Evolutionary conservation across 1,139 yeast species (phyloP), one percentile per base, ranked within the genome.

Genomic region (Magnusiomyces magnusii): DNA sequence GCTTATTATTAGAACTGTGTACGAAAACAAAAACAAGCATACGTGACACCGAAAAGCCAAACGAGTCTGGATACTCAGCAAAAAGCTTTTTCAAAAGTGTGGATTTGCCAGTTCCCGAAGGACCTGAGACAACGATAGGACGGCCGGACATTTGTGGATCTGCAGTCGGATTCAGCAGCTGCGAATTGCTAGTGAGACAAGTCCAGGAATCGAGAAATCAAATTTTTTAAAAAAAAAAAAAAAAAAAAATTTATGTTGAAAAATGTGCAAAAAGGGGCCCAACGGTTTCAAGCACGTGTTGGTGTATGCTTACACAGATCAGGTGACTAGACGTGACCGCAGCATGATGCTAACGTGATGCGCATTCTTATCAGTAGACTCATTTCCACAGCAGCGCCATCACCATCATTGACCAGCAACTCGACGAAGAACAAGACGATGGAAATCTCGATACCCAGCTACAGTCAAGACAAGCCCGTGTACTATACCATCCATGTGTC

Each of bases 91-190:
- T 91, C 72, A 93, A 80, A 61, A 93, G 79, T 19, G 99, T 93
- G 67, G 97, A 91, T 75, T 93, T 93, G 63, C 99, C 99, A 47
- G 97, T 81, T 10, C 79, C 99, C 58, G 97, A 89, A 58, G 99
- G 99, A 64, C 99, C 99, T 51, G 97, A 91, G 63, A 93, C 82
- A 64, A 93, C 98, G 66, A 93, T 86, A 60, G 98, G 98, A 76
- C 95, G 85, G 62, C 80, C 62, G 39, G 60, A 55, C 62, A 60
- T 60, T 49, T 13, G n/a, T n/a, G n/a, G n/a, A n/a, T n/a, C n/a
- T n/a, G n/a, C n/a, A n/a, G n/a, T n/a, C n/a, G n/a, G n/a, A n/a
- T n/a, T n/a, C n/a, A n/a, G n/a, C n/a, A n/a, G n/a, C n/a, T n/a
- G n/a, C n/a, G n/a, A n/a, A n/a, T n/a, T n/a, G n/a, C n/a, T n/a